Evolutionary conservation across 1,284 basidiomycete species (phyloP).

Genomic region (Trichosporon inkin): DNA sequence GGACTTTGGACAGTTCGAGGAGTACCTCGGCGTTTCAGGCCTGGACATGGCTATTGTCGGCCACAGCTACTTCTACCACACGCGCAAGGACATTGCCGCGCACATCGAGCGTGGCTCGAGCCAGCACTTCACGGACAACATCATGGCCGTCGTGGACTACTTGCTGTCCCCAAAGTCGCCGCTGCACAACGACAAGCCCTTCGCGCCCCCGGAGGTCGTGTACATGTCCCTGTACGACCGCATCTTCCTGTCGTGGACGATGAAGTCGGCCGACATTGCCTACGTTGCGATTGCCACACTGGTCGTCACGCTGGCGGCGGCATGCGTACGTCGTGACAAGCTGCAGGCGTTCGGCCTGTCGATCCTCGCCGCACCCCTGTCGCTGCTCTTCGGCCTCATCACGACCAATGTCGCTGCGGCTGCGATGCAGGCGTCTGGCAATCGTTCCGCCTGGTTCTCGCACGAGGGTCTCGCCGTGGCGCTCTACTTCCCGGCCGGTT

Average conservation of each 20-base stretch:
- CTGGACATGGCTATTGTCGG: conserved; percentile 90
- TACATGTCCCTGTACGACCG: conserved; percentile 70
- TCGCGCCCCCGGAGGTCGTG: conserved; percentile 51
- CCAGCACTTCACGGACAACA: conserved; percentile 89
- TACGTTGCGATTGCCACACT: conserved; percentile 56
- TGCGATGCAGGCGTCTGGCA: conserved; percentile 65
- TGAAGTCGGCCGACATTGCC: conserved; percentile 64
- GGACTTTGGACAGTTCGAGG: conserved; percentile 89
- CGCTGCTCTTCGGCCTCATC: conserved; percentile 54
- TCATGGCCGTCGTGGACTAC: conserved; percentile 73
- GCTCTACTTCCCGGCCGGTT: conserved; percentile 72
- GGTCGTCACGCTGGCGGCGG: conserved; percentile 51
- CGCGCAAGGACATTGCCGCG: conserved; percentile 53
- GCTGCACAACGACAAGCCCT: conserved; percentile 32
- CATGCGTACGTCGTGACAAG: conserved; percentile 38
- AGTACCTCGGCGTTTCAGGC: conserved; percentile 82
- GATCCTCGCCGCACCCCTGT: conserved; percentile 54
- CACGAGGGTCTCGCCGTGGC: conserved; percentile 66
- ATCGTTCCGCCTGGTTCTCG: conserved; percentile 58
- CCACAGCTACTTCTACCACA: conserved; percentile 85
- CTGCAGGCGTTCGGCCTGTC: conserved; percentile 52
- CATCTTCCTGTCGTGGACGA: conserved; percentile 68
- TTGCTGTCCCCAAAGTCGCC: conserved; percentile 57
- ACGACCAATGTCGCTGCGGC: conserved; percentile 69
- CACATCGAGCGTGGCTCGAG: conserved; percentile 39